These are phyloP conservation scores for Pulveroboletus sp. DNA, from an alignment of 768 basidiomycete species.

Conservation along the genomic window DNA sequence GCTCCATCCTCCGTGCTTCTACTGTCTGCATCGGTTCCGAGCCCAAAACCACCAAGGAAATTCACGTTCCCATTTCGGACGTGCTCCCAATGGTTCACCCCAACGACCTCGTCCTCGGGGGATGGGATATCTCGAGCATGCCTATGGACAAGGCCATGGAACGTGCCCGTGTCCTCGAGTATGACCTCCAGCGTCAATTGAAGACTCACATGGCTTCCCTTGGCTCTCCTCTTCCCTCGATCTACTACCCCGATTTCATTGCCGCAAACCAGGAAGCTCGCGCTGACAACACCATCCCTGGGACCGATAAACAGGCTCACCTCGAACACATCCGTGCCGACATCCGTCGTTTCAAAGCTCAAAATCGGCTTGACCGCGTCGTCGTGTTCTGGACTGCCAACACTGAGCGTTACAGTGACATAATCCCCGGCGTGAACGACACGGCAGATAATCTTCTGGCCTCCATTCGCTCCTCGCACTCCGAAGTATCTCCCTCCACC, in stretches of 20 bases:
- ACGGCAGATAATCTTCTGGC: slow-evolving; percentile 83
- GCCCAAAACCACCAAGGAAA: slow-evolving; percentile 75
- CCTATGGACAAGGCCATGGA: slow-evolving; percentile 90
- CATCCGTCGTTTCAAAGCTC: slow-evolving; percentile 87
- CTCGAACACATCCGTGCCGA: slow-evolving; percentile 90
- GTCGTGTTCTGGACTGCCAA: slow-evolving; percentile 99
- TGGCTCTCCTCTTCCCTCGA: slow-evolving; percentile 83
- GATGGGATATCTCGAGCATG: slow-evolving; percentile 93
- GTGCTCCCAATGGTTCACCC: slow-evolving; percentile 97
- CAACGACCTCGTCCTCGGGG: slow-evolving; percentile 94
- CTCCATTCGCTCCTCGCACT: slow-evolving; percentile 80
- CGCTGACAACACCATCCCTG: slow-evolving; percentile 89
- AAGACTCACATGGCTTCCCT: slow-evolving; percentile 77
- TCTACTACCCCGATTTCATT: slow-evolving; percentile 98
- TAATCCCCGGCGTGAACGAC: slow-evolving; percentile 93
- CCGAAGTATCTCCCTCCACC: slow-evolving; percentile 94
- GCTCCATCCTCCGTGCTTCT: slow-evolving; percentile 92
- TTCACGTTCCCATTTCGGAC: slow-evolving; percentile 88
- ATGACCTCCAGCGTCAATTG: slow-evolving; percentile 95
- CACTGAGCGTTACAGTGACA: slow-evolving; percentile 95
- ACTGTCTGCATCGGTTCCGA: slow-evolving; percentile 91
- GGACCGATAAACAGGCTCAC: slow-evolving; percentile 82
- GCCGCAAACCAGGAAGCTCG: slow-evolving; percentile 96
- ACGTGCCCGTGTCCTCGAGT: slow-evolving; percentile 90
- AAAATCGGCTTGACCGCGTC: slow-evolving; percentile 79